Evolutionary conservation across 495 filamentous ascomycete species (phyloP), one percentile per base, ranked within the genome.

Genomic region (Aspergillus ellipticus): DNA sequence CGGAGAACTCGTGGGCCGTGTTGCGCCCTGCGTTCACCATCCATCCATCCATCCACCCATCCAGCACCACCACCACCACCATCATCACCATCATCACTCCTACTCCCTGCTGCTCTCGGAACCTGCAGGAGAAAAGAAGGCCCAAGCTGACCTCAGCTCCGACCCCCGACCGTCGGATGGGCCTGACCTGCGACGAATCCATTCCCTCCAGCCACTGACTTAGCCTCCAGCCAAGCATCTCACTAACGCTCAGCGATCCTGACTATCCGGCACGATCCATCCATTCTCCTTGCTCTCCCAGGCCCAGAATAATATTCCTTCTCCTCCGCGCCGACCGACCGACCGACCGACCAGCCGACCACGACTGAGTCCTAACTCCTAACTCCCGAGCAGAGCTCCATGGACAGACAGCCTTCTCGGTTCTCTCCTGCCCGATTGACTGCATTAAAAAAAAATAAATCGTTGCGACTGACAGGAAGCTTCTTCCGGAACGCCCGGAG

Each of bases 401-500:
- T 7, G 31, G 2, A 2, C 9, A 33, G 31, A 33, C 31, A 33
- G 31, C 31, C 31, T 33, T 8, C 31, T 13, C 13, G 9, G 31
- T 33, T 33, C 9, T 13, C 31, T 8, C 3, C 6, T 10, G 9
- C 13, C 9, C 31, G 13, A 33, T 10, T 33, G n/a, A n/a, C n/a
- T n/a, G n/a, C 31, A 15, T 15, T 15, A 35, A 35, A 35, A 35
- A 15, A 15, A 39, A 3, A 33, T 10, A 1, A 39, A 39, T 39
- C 35, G 11, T 39, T 13, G 35, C 35, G 11, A 39, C 35, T 39
- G 35, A 39, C 35, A 39, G 35, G 35, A 39, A 39, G 35, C 35
- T 39, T 39, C 35, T 39, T 52, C 68, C 70, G 70, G 63, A 24
- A 26, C 37, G 60, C 54, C 65, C 65, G 68, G 58, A 66, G 70